Base-by-base conservation (phyloP, 169 alveolate species). In the Eimeria sp. region DNA sequence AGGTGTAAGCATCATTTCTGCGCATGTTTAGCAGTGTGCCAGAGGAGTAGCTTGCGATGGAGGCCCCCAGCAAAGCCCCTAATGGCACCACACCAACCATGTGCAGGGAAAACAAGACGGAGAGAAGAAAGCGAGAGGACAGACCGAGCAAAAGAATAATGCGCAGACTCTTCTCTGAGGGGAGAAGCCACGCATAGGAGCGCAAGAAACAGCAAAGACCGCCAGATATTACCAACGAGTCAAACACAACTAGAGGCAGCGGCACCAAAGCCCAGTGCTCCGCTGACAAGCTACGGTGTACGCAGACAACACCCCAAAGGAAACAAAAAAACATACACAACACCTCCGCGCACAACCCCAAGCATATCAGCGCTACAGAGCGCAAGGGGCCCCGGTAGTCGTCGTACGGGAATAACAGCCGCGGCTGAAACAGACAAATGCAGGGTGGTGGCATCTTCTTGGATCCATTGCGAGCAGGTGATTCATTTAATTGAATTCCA, bases 401-500 rank as follows among this genome's bases (percentile, higher is more conserved):
- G 75, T 92, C 96, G 45, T 87, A 76, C 9, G 96, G 96, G 51
- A 92, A 73, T 30, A 92, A 67, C 58, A 92, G 87, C 34, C 92
- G 89, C 40, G 96, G 96, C 83, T 87, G 96, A 65, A 47, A 92
- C 84, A 92, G 30, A 30, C 75, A 83, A 4, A 83, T 83, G 76
- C 92, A 83, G 20, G 92, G 92, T 6, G 92, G 92, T 2, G 92
- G 92, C 92, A 83, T 83, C 75, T 54, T 83, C 47, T 51, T 51
- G 11, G 83, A 73, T 34, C 83, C 83, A 73, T 73, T 73, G 47
- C 83, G 54, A 25, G 40, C 57, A 63, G 73, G 2, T 25, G 34
- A 63, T 18, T 25, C 10, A 63, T 5, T 14, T 3, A 13, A 58
- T 58, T 58, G 25, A 63, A 63, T 22, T 63, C 4, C 4, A 63